Evolutionary conservation across 2,329 filamentous ascomycete species (phyloP).

Genomic region (Diplocarpon mali): DNA sequence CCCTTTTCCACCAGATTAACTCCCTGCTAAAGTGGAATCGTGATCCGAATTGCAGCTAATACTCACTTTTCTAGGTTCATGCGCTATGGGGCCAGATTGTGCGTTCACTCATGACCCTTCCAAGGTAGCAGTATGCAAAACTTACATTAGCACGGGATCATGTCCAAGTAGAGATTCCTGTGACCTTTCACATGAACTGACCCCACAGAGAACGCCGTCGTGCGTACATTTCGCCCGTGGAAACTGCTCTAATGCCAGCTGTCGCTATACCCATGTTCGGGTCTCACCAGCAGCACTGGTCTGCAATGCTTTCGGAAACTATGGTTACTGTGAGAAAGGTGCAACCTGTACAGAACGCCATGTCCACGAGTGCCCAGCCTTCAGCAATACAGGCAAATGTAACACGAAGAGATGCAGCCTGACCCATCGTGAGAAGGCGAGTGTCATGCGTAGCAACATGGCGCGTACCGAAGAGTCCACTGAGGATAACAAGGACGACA

Average conservation of each 20-base stretch:
- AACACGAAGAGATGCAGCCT: slow-evolving; percentile 71
- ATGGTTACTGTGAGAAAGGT: slow-evolving; percentile 84
- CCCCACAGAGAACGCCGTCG: slow-evolving; percentile 71
- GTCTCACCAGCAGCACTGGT: slow-evolving; percentile 68
- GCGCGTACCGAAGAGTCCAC: slow-evolving; percentile 30
- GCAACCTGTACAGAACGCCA: slow-evolving; percentile 69
- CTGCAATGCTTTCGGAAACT: slow-evolving; percentile 71
- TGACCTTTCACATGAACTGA: slow-evolving; percentile 82
- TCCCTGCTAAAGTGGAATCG: slow-evolving; percentile 10
- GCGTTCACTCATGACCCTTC: slow-evolving; percentile 72
- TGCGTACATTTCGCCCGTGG: slow-evolving; percentile 87
- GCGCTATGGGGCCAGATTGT: slow-evolving; percentile 70
- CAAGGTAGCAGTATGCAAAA: slow-evolving; percentile 85
- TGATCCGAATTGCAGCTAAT: slow-evolving; percentile 24
- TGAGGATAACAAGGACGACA: slow-evolving; percentile 50
- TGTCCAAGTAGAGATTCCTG: slow-evolving; percentile 71
- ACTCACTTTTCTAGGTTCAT: slow-evolving; percentile 54
- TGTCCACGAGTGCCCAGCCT: slow-evolving; percentile 88
- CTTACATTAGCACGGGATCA: slow-evolving; percentile 66
- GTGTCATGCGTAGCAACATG: slow-evolving; percentile 57
- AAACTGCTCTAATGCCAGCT: slow-evolving; percentile 77
- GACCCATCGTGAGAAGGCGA: slow-evolving; percentile 79
- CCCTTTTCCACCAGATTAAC: slow-evolving; percentile 19
- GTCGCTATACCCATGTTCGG: slow-evolving; percentile 76
- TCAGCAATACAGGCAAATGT: slow-evolving; percentile 83